Percentiles rank a stretch among this genome's conserved stretches.
Evolutionary conservation across 2,329 filamentous ascomycete genomes (phyloP).

Genomic region (Aspergillus latus): DNA sequence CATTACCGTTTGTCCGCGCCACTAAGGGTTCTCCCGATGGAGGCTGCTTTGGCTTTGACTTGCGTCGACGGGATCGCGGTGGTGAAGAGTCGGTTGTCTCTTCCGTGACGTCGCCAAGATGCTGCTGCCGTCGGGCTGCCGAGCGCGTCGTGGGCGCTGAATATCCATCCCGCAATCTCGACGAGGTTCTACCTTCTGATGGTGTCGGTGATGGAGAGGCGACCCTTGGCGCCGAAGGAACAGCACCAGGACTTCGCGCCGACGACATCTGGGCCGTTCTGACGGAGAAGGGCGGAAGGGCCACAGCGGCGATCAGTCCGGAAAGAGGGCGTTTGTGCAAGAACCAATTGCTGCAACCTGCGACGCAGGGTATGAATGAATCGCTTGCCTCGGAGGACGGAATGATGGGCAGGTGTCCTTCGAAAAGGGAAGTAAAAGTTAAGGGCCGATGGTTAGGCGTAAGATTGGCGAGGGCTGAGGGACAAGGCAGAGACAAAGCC

Average conservation of each 20-base stretch:
- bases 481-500: constrained; percentile 17
- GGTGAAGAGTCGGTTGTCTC: constrained; percentile 51
- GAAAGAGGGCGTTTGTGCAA: constrained; percentile 24
- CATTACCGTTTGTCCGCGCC: constrained; percentile 35
- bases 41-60: constrained; percentile 41
- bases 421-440: constrained; percentile 5
- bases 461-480: constrained; percentile 7
- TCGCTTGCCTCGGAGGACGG: constrained; percentile 25
- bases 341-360: constrained; percentile 23
- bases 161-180: constrained; percentile 59
- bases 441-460: constrained; percentile 5
- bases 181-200: constrained; percentile 41
- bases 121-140: constrained; percentile 58
- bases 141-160: constrained; percentile 76
- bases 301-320: constrained; percentile 28
- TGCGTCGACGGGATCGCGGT: constrained; percentile 52
- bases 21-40: constrained; percentile 33
- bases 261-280: constrained; percentile 43
- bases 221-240: constrained; percentile 80
- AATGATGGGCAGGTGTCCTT: constrained; percentile 37
- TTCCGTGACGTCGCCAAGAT: constrained; percentile 50
- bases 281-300: constrained; percentile 52
- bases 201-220: constrained; percentile 84
- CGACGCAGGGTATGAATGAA: constrained; percentile 23
- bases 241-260: constrained; percentile 46